phyloP scores from a whole-genome alignment of 2,329 filamentous ascomycete species.

The Xylaria arbuscula region DNA sequence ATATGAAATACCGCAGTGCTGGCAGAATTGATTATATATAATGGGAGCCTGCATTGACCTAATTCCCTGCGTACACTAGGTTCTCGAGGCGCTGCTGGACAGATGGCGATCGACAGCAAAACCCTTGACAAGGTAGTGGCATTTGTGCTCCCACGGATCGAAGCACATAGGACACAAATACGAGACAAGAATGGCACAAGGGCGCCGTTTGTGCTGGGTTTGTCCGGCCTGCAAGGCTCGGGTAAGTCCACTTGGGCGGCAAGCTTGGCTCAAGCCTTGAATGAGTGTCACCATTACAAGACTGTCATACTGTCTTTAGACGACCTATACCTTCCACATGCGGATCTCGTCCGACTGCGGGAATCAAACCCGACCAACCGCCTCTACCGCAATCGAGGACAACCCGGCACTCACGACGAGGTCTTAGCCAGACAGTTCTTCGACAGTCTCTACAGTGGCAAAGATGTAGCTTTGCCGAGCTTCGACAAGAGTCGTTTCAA shows the following conservation, averaged over 20 bases:
- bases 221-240: not conserved
- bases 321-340: not conserved
- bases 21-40: not conserved
- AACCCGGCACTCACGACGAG: not conserved
- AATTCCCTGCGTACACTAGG: not conserved
- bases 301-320: not conserved
- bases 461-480: not conserved
- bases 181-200: not conserved
- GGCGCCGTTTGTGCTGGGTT: not conserved
- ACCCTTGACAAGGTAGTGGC: not conserved
- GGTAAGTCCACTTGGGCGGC: not conserved
- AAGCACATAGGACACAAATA: not conserved
- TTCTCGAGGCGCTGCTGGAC: not conserved
- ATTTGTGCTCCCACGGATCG: conserved; percentile 7
- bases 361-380: not conserved
- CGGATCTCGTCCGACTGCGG: not conserved
- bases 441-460: not conserved
- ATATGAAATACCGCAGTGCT: not conserved
- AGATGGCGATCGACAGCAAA: conserved; percentile 6
- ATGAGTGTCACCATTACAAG: not conserved
- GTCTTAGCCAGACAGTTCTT: not conserved
- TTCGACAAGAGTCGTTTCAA: not conserved
- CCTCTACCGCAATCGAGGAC: not conserved
- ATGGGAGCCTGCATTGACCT: not conserved
- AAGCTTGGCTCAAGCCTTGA: not conserved